Conservation (phyloP, 2,329 filamentous ascomycete genomes). For the Trichoderma asperellum region DNA sequence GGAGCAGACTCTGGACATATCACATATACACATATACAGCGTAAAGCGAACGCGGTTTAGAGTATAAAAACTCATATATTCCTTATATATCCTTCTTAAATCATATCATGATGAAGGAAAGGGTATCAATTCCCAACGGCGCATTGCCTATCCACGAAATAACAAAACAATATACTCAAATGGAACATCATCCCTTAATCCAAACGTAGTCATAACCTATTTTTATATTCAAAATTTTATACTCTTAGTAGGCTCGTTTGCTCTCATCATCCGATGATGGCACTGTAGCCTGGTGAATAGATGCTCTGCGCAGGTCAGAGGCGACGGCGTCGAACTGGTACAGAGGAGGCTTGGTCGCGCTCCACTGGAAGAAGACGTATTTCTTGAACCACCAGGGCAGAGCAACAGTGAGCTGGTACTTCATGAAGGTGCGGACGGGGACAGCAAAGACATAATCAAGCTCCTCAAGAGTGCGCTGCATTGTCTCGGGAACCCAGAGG, state of each 20-base stretch:
- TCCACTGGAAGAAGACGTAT: conserved; percentile 41
- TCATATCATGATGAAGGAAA: conserved; percentile 24
- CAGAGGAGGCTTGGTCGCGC: conserved; percentile 42
- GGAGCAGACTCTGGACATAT: background rate
- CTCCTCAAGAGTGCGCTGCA: conserved; percentile 56
- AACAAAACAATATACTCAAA: conserved; percentile 16
- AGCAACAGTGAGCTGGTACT: conserved; percentile 43
- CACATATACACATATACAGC: background rate
- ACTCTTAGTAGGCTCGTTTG: conserved; percentile 11
- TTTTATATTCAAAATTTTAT: background rate
- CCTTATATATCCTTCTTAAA: conserved; percentile 7
- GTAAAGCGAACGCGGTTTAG: background rate
- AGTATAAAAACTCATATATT: conserved; percentile 8
- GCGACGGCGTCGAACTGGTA: conserved; percentile 44
- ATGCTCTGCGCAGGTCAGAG: conserved; percentile 21
- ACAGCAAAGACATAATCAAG: conserved; percentile 57
- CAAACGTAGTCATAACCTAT: background rate
- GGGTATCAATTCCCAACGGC: conserved; percentile 26
- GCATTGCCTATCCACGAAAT: background rate
- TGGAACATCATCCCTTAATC: conserved; percentile 2
- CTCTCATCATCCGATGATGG: conserved; percentile 20
- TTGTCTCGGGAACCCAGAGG: conserved; percentile 55
- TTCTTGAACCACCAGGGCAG: conserved; percentile 42
- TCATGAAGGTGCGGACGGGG: conserved; percentile 48
- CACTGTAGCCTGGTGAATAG: conserved; percentile 20